Base-by-base conservation (phyloP, 305 asterid genomes). In the Euphrasia arctica region DNA sequence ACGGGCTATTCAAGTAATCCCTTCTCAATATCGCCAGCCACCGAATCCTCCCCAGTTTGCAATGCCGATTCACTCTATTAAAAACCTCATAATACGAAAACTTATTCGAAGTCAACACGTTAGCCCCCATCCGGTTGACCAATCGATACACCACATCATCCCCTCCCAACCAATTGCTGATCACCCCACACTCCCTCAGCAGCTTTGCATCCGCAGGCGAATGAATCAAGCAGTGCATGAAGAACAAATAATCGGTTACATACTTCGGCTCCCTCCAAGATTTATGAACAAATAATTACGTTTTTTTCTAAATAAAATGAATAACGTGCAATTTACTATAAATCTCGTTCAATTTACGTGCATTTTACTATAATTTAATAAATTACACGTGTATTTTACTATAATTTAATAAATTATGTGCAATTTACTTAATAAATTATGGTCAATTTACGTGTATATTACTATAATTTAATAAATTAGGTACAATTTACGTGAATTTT, bases 151-250 rank as follows among this genome's bases (percentile, higher is more conserved):
- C 70, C 50, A 32, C 51, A 10, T 66, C 70, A 43, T 73, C 67
- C 6, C 65, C 74, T 3, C 77, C 77, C 6, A 68, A 15, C 62
- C 60, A 58, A 48, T 63, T 73, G 51, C 57, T 63, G 11, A 73
- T 68, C 3, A 68, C 41, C 45, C 67, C 74, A 2, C 2, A n/a
- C 14, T 48, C 45, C 1, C 70, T 34, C 32, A 73, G 31, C 56
- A 61, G 28, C 68, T 68, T 41, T 1, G 65, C 70, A 32, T 73
- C 77, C 58, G 15, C 43, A 0, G 67, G 11, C 14, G 70, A 15
- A n/a, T 64, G 64, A 1, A 73, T 29, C 2, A 73, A 45, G 57
- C 70, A 62, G 9, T 67, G 66, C 66, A 73, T 11, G 63, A 73
- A 68, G 2, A 55, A 48, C 9, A 32, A 43, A 18, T 73, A 73